These are phyloP conservation scores for Aeminium ludgeri DNA, from an alignment of 495 filamentous ascomycete species.

Conservation along the genomic window DNA sequence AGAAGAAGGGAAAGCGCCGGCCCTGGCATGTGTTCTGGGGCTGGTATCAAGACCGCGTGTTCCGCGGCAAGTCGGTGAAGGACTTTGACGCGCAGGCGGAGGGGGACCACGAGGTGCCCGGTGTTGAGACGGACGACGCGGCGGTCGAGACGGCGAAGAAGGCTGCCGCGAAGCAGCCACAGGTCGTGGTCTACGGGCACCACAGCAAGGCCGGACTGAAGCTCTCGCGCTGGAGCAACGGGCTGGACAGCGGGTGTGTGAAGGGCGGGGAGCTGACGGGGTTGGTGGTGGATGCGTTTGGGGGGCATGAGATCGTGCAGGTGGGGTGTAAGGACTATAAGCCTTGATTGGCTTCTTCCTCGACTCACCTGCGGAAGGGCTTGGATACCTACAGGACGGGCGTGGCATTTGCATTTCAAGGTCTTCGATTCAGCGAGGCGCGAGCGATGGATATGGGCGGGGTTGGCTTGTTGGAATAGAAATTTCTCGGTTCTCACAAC, in stretches of 20 bases:
- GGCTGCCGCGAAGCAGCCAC: slow-evolving; percentile 27
- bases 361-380: background rate
- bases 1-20: slow-evolving; percentile 4
- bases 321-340: slow-evolving; percentile 11
- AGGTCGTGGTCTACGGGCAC: slow-evolving; percentile 63
- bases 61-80: slow-evolving; percentile 1
- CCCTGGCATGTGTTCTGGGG: slow-evolving; percentile 12
- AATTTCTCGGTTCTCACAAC: no score
- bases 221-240: slow-evolving; percentile 54
- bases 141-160: slow-evolving; percentile 21
- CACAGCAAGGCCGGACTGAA: slow-evolving; percentile 57
- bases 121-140: background rate
- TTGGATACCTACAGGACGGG: no score
- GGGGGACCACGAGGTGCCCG: background rate
- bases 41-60: slow-evolving; percentile 13
- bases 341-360: background rate
- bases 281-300: slow-evolving; percentile 43
- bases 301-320: slow-evolving; percentile 5
- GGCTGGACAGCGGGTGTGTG: slow-evolving; percentile 69
- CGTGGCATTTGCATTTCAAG: no score
- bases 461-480: no score
- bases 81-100: slow-evolving; percentile 1
- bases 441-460: no score
- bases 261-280: slow-evolving; percentile 59
- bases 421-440: no score